These are phyloP conservation scores for Xylariaceae sp. DNA, from an alignment of 2,329 filamentous ascomycete genomes.

Conservation along the genomic window DNA sequence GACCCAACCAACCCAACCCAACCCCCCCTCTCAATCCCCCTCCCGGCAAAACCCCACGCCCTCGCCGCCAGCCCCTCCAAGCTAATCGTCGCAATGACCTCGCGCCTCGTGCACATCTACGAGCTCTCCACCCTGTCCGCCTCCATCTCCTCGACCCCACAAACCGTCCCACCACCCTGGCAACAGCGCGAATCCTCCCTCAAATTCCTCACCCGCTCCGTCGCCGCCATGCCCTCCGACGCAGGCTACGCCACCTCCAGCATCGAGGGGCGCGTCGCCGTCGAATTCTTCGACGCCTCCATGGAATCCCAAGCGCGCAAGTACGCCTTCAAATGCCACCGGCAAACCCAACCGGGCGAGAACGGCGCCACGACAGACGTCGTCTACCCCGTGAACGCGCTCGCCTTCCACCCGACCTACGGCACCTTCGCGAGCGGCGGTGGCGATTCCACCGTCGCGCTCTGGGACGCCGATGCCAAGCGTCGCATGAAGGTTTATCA, in stretches of 20 bases:
- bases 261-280: slow-evolving; percentile 92
- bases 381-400: slow-evolving; percentile 85
- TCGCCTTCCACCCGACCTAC: slow-evolving; percentile 77
- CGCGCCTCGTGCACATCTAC: slow-evolving; percentile 90
- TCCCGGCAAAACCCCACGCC: slow-evolving; percentile 86
- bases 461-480: slow-evolving; percentile 92
- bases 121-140: slow-evolving; percentile 65
- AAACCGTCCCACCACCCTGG: slow-evolving; percentile 60
- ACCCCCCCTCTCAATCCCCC: slow-evolving; percentile 57
- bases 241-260: slow-evolving; percentile 86
- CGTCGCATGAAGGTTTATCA: slow-evolving; percentile 85
- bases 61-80: slow-evolving; percentile 72
- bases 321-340: slow-evolving; percentile 98
- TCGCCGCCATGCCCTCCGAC: slow-evolving; percentile 95
- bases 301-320: slow-evolving; percentile 83
- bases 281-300: slow-evolving; percentile 95
- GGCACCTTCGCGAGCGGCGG: slow-evolving; percentile 87
- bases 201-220: slow-evolving; percentile 91
- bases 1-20: slow-evolving; percentile 50
- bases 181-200: slow-evolving; percentile 89
- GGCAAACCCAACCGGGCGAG: slow-evolving; percentile 61
- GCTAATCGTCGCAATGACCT: slow-evolving; percentile 92
- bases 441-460: slow-evolving; percentile 82
- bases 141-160: slow-evolving; percentile 47
- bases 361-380: slow-evolving; percentile 61